Conservation (phyloP, 768 basidiomycete species). For the Mycena venus region DNA sequence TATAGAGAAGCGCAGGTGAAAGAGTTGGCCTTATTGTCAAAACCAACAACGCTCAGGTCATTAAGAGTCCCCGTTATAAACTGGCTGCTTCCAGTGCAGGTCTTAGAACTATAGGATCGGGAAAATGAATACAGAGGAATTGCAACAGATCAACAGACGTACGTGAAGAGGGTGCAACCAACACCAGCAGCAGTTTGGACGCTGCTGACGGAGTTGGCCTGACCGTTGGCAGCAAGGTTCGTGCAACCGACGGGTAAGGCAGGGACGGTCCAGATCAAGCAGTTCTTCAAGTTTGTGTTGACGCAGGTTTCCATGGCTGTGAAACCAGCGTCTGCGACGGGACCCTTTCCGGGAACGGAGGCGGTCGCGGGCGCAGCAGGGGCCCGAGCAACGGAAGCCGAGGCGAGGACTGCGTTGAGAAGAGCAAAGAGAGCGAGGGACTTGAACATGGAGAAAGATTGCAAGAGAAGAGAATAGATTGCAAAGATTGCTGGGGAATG, state of each 20-base stretch:
- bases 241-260: conserved; percentile 32
- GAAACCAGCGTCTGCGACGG: conserved; percentile 4
- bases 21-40: conserved; percentile 20
- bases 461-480: too few relatives aligned
- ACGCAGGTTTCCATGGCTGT: conserved; percentile 21
- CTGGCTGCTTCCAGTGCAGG: conserved; percentile 21
- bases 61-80: conserved; percentile 29
- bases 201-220: conserved; percentile 20
- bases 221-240: too few relatives aligned
- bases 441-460: conserved; percentile 9
- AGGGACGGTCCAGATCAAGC: conserved; percentile 25
- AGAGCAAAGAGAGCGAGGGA: conserved; percentile 30
- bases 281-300: conserved; percentile 20
- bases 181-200: conserved; percentile 6
- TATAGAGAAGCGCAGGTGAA: too few relatives aligned
- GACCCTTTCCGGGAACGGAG: too few relatives aligned
- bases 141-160: not conserved
- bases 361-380: too few relatives aligned
- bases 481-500: too few relatives aligned
- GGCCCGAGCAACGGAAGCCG: too few relatives aligned
- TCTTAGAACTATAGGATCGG: conserved; percentile 5
- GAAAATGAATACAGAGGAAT: not conserved
- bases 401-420: not conserved
- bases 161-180: conserved; percentile 32
- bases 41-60: conserved; percentile 25